phyloP scores from a whole-genome alignment of 441 rosid species.

The Syzygium syzygioides region DNA sequence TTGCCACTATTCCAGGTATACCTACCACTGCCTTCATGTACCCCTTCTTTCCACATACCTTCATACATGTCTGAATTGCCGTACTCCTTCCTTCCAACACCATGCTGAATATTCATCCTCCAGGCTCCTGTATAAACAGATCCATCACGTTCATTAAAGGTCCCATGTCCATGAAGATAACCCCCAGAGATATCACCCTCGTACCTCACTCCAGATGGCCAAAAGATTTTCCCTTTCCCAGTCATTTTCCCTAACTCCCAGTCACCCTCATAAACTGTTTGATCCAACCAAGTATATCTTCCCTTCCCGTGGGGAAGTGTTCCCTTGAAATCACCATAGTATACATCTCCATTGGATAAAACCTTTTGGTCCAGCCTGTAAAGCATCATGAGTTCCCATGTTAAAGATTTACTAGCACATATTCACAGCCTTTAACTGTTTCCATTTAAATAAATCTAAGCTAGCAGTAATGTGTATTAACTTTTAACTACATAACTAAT shows the following conservation, averaged over 20 bases:
- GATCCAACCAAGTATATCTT: slow-evolving; percentile 65
- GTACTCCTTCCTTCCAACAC: slow-evolving; percentile 76
- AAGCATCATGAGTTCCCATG: not conserved
- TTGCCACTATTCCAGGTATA: slow-evolving; percentile 82
- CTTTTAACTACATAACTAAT: not conserved
- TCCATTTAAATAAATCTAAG: not conserved
- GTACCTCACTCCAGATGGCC: slow-evolving; percentile 76
- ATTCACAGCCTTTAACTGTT: not conserved
- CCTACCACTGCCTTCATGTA: slow-evolving; percentile 74
- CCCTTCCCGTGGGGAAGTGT: slow-evolving; percentile 75
- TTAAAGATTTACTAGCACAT: not conserved
- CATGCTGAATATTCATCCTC: slow-evolving; percentile 88
- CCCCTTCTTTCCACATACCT: slow-evolving; percentile 94
- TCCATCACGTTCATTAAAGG: slow-evolving; percentile 47
- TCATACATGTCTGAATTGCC: slow-evolving; percentile 71
- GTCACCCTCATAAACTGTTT: slow-evolving; percentile 72
- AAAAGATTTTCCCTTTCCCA: slow-evolving; percentile 63
- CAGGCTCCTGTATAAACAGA: slow-evolving; percentile 68
- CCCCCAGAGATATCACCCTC: slow-evolving; percentile 90
- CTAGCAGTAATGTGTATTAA: not conserved
- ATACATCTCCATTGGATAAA: slow-evolving; percentile 68
- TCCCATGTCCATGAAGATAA: slow-evolving; percentile 78
- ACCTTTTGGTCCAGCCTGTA: slow-evolving; percentile 41
- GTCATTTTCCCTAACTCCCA: slow-evolving; percentile 92
- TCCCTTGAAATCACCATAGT: slow-evolving; percentile 55